Evolutionary conservation across 495 filamentous ascomycete species (phyloP).

Genomic region (Lasiosphaeria ovina): DNA sequence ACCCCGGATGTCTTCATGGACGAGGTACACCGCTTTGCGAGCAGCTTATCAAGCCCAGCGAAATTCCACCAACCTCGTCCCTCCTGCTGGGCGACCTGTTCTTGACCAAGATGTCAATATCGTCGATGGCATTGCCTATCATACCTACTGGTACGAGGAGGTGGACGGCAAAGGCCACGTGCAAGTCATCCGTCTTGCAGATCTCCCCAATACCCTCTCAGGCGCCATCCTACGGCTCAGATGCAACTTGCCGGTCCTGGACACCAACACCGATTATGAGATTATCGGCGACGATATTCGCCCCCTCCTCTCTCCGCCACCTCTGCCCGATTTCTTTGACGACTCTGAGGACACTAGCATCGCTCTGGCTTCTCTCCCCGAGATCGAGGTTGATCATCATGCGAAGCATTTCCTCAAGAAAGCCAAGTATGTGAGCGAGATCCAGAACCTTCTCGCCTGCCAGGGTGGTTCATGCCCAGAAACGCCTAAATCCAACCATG

Average conservation of each 20-base stretch:
- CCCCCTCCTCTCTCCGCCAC: constrained; percentile 1
- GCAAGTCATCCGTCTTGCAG: constrained; percentile 24
- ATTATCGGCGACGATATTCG: constrained; percentile 16
- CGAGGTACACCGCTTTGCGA: constrained; percentile 17
- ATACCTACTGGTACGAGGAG: constrained; percentile 27
- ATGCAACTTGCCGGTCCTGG: constrained; percentile 20
- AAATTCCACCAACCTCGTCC: constrained; percentile 17
- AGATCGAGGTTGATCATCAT: constrained; percentile 2
- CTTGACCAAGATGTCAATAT: constrained; percentile 9
- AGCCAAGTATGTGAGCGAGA: constrained; percentile 21
- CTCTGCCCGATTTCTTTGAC: constrained; percentile 15
- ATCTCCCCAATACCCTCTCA: constrained; percentile 25
- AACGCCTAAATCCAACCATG: constrained; percentile 14
- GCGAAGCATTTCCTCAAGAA: constrained; percentile 8
- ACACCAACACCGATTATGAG: constrained; percentile 12
- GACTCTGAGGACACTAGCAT: constrained; percentile 21
- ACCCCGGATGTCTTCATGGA: constrained; percentile 11
- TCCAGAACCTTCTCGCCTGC: constrained; percentile 29
- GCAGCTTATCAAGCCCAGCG: constrained; percentile 17
- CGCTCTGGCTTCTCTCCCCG: constrained; percentile 8
- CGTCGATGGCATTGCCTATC: constrained; percentile 4
- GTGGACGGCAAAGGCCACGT: constrained; percentile 1
- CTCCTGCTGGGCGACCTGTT: constrained; percentile 17
- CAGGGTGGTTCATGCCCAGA: constrained; percentile 30
- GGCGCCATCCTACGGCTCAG: constrained; percentile 30